Evolutionary conservation across 345 rosid genomes (phyloP), one percentile per base, ranked within the genome.

Genomic region (Ricinus communis): DNA sequence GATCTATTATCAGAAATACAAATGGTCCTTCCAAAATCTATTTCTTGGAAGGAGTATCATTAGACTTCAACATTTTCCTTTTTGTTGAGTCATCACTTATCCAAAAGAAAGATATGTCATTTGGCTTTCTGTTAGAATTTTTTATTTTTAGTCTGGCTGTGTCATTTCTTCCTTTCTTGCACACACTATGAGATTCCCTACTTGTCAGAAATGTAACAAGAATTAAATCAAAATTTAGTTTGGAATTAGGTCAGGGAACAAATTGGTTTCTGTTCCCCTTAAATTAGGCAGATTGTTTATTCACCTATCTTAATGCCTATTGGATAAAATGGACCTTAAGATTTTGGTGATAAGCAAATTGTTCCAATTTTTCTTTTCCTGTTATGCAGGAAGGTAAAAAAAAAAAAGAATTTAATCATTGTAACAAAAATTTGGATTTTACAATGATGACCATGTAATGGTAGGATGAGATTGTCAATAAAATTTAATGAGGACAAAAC

Each of bases 71-170:
- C 24, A 6, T 22, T 8, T 8, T 53, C 22, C 12, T 53, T 53
- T 50, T 16, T 19, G 1, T 40, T 24, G 11, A 62, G 28, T 62
- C 24, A n/a, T 40, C 13, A 62, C 27, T 22, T 38, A 24, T 49
- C 24, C 22, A 12, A 11, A 2, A 16, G 13, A 55, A 25, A 9
- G n/a, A 62, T 11, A 22, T 46, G 50, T n/a, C 15, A 30, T 38
- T 9, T 33, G 47, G 28, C 8, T 40, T 43, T 43, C 66, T 13
- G n/a, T 62, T 46, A 43, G 47, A 30, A 62, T 11, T 62, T n/a
- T n/a, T 62, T 28, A 62, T 41, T n/a, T 62, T 41, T 28, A 43
- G 22, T 62, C 52, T 41, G 33, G 25, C 52, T 41, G 52, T 62
- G 19, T 41, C 4, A 38, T n/a, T n/a, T 15, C 41, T 4, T 62